phyloP scores from a whole-genome alignment of 2,329 filamentous ascomycete species.

The Fusarium pseudoanthophilum region DNA sequence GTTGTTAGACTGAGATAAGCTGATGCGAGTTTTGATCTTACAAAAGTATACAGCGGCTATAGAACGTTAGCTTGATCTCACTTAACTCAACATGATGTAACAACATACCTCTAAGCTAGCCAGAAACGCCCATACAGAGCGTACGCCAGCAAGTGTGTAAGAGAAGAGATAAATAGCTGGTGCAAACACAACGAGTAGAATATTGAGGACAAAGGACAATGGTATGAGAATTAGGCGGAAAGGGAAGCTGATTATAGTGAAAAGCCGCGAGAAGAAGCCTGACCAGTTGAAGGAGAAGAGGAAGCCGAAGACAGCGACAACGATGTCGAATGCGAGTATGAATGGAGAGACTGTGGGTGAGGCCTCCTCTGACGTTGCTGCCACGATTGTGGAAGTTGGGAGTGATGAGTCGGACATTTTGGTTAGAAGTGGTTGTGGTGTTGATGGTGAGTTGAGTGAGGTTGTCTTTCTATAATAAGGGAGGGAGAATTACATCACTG shows the following conservation, averaged over 20 bases:
- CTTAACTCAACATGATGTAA: neutral
- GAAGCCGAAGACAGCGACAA: conserved; percentile 43
- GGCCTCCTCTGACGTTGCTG: conserved; percentile 11
- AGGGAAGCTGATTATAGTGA: conserved; percentile 45
- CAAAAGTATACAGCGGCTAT: conserved; percentile 58
- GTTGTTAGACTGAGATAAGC: neutral
- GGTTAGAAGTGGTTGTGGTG: conserved; percentile 3
- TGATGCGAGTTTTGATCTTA: conserved; percentile 35
- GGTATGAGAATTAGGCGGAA: conserved; percentile 48
- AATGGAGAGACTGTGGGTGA: conserved; percentile 31
- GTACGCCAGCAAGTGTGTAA: conserved; percentile 41
- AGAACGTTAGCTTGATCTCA: neutral
- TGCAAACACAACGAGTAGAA: conserved; percentile 50
- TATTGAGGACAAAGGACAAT: conserved; percentile 41
- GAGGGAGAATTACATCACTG: conserved; percentile 33
- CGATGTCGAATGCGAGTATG: conserved; percentile 40
- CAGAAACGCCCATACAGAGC: conserved; percentile 44
- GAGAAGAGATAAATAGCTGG: conserved; percentile 51
- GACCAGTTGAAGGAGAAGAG: conserved; percentile 46
- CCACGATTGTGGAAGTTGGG: conserved; percentile 27
- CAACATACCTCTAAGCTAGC: conserved; percentile 51
- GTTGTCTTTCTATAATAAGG: conserved; percentile 1
- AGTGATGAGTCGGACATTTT: conserved; percentile 28
- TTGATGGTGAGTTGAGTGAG: conserved; percentile 1
- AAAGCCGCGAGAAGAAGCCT: conserved; percentile 38